phyloP scores from a whole-genome alignment of 768 basidiomycete genomes.

The Termitomyces sp. region DNA sequence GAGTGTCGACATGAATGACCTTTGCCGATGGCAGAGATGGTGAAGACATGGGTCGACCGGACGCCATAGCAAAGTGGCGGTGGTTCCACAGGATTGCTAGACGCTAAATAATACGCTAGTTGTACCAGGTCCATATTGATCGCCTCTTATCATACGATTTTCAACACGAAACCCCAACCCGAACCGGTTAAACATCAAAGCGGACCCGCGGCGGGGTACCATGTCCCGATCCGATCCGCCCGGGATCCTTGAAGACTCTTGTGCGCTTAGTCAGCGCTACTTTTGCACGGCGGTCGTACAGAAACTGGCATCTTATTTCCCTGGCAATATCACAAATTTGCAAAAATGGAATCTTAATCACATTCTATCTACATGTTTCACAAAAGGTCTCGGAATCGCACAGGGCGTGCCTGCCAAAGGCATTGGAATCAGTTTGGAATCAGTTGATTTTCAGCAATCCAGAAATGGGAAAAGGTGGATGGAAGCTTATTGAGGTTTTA shows the following conservation, averaged over 20 bases:
- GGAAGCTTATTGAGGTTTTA: too few species aligned
- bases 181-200: conserved; percentile 17
- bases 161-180: conserved; percentile 13
- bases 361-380: too few species aligned
- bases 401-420: too few species aligned
- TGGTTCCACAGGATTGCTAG: conserved; percentile 4
- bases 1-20: conserved; percentile 92
- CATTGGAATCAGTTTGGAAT: too few species aligned
- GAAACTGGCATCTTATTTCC: background rate
- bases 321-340: too few species aligned
- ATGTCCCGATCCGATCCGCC: background rate
- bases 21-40: conserved; percentile 77
- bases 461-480: too few species aligned
- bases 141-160: conserved; percentile 29
- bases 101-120: background rate
- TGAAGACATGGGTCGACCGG: conserved; percentile 33
- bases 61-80: conserved; percentile 12
- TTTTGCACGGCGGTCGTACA: background rate
- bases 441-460: too few species aligned
- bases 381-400: too few species aligned
- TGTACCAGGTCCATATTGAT: conserved; percentile 2
- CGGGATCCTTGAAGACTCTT: too few species aligned
- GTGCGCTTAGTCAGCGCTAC: too few species aligned
- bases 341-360: too few species aligned
- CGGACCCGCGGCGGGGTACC: conserved; percentile 3